These are phyloP conservation scores for Pseudogymnoascus sp. DNA, from an alignment of 2,329 filamentous ascomycete genomes.

Conservation along the genomic window DNA sequence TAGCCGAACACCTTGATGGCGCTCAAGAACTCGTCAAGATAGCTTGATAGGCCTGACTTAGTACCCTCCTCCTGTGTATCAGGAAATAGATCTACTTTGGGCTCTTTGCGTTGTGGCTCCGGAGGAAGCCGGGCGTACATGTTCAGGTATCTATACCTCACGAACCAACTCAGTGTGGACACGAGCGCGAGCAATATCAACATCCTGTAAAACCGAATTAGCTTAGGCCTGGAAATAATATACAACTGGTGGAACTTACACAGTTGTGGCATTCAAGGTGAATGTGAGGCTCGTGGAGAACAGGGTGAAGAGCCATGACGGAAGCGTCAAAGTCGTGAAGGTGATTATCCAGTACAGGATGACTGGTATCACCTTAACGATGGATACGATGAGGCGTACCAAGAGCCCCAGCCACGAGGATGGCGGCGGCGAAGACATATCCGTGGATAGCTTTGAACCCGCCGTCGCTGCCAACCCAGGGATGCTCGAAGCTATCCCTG, in stretches of 20 bases:
- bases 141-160: slow-evolving; percentile 90
- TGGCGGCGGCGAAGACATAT: neutral
- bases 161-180: slow-evolving; percentile 86
- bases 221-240: slow-evolving; percentile 8
- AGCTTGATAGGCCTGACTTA: slow-evolving; percentile 89
- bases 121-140: slow-evolving; percentile 93
- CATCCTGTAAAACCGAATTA: slow-evolving; percentile 42
- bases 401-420: slow-evolving; percentile 50
- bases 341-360: slow-evolving; percentile 72
- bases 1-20: slow-evolving; percentile 99
- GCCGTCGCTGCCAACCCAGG: neutral
- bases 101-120: slow-evolving; percentile 91
- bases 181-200: slow-evolving; percentile 68
- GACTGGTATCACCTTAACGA: slow-evolving; percentile 48
- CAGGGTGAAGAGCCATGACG: slow-evolving; percentile 79
- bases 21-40: slow-evolving; percentile 93
- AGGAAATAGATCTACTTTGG: slow-evolving; percentile 89
- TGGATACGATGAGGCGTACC: slow-evolving; percentile 44
- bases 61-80: slow-evolving; percentile 83
- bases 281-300: slow-evolving; percentile 92
- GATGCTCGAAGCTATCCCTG: neutral
- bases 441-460: neutral
- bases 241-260: slow-evolving; percentile 47
- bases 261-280: slow-evolving; percentile 95
- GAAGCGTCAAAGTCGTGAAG: slow-evolving; percentile 79